Base-by-base conservation (phyloP, 768 basidiomycete genomes). In the Amanita pallidorosea region DNA sequence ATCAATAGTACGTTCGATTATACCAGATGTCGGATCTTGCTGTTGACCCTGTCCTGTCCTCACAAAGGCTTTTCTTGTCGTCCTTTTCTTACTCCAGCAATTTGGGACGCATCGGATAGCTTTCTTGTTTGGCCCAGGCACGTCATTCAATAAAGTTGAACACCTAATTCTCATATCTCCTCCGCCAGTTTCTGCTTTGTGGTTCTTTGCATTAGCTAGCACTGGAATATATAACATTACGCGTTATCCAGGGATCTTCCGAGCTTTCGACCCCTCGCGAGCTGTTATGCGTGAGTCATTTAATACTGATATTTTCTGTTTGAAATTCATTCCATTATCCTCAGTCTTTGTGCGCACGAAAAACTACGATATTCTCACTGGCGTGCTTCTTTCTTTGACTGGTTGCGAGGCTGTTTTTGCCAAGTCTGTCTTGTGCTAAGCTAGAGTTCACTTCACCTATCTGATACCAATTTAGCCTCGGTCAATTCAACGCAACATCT, bases 341-440 rank as follows among this genome's bases (percentile, higher is more conserved):
- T 38, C 51, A 82, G 79, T 77, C 13, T 87, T 87, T 53, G 79
- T 84, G 1, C 73, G 83, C 11, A 85, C 82, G 1, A 67, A 63
- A 47, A 62, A 83, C 52, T 85, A 77, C 53, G 79, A 80, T 53
- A 61, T 77, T 5, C 72, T 87, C 0, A 70, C 79, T 7, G 84
- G 83, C 31, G 71, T 86, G 1, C 65, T 87, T 5, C 73, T 87
- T 1, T 74, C 78, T 1, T 54, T 85, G n/a, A 87, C 85, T 0
- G 85, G 85, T 0, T 80, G 76, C 56, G 83, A 85, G 60, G 81
- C 80, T 1, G 65, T 82, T 43, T 82, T 82, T 61, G 81, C 82
- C 11, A 82, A 83, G 80, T 81, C 43, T 23, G 73, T 65, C 20
- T 7, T 25, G 7, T 11, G 25, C 35, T 11, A 12, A 18, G 37